Evolutionary conservation across 139 green algal genomes (phyloP), one percentile per base, ranked within the genome.

Genomic region (Chlorella vulgaris): DNA sequence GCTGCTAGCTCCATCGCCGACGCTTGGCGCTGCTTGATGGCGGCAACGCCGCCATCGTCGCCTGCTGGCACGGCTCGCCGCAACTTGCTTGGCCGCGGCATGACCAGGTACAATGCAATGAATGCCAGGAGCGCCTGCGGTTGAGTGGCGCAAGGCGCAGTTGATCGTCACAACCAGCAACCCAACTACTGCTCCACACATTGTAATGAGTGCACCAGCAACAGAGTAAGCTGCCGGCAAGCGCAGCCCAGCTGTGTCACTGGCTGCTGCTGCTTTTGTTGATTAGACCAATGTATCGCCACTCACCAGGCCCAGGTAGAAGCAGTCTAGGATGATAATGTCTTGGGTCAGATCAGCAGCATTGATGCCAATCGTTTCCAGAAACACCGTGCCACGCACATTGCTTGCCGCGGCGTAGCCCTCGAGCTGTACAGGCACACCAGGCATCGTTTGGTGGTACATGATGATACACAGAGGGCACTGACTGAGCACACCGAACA

Each of bases 331-430:
- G 19, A 91, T 53, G n/a, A 81, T 70, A 36, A 92, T 78, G 66
- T 90, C 75, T 4, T 18, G 40, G 21, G 84, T 55, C 13, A 91
- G 51, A 29, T 84, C 51, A 33, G 5, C 22, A 0, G 79, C 47
- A 33, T 84, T 24, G 31, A 92, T 78, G 66, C 84, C 83, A 2
- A 90, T 86, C 58, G 82, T 86, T 10, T 87, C 35, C 61, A 93
- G 69, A 62, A 93, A 92, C 88, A 55, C 83, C 65, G 43, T 83
- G 91, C 79, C 84, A 66, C 69, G 42, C 74, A 86, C 70, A 43
- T 81, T 76, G 24, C 43, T 69, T 53, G 81, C 82, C 10, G 80
- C 69, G 13, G 79, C 58, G 29, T 83, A 85, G 26, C 50, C 62
- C 69, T 86, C 53, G 10, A 85, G 36, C 65, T 77, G 39, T 38